Base-by-base conservation (phyloP, 129 eudicot genomes). In the Centaurea solstitialis region DNA sequence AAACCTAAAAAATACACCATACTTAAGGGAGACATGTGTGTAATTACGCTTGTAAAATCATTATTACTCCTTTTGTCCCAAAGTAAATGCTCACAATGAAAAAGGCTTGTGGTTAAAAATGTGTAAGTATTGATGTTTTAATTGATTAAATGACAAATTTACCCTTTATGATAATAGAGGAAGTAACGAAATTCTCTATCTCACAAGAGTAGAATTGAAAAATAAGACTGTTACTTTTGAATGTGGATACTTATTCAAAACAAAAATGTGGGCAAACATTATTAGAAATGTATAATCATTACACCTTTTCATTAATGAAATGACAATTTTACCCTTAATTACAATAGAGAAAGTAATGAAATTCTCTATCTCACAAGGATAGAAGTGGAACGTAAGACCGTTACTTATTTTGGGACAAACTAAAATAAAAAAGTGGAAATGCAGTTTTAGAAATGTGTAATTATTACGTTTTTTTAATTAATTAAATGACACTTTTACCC, bases 1-100 rank as follows among this genome's bases (percentile, higher is more conserved):
- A 95, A 76, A 91, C 99, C 99, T 95, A 88, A 77, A 88, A 23
- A 79, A 80, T 22, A 57, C 68, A 65, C 3, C 1, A 78, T 64
- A 17, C 40, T 24, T 72, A 30, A 67, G 70, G 70, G 71, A 45
- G 18, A 53, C 10, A 22, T 0, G 21, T 80, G 73, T 66, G 75
- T 72, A 75, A 57, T 6, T 68, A 28, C 22, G 26, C 23, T 28
- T 15, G 68, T 6, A 69, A 73, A 73, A 69, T 64, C 43, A n/a
- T 70, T 22, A 47, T 4, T 72, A 67, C 23, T 50, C 62, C 62
- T 4, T 12, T 0, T 10, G 18, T 17, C 20, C 20, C 62, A 4
- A 15, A 50, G 5, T 50, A 15, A 10, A 43, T 0, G 15, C 11
- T 43, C 17, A 43, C 53, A 11, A 2, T 10, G 53, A 43, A 43